Evolutionary conservation across 306 rosid species (phyloP), one percentile per base, ranked within the genome.

Genomic region (Acacia crassicarpa): DNA sequence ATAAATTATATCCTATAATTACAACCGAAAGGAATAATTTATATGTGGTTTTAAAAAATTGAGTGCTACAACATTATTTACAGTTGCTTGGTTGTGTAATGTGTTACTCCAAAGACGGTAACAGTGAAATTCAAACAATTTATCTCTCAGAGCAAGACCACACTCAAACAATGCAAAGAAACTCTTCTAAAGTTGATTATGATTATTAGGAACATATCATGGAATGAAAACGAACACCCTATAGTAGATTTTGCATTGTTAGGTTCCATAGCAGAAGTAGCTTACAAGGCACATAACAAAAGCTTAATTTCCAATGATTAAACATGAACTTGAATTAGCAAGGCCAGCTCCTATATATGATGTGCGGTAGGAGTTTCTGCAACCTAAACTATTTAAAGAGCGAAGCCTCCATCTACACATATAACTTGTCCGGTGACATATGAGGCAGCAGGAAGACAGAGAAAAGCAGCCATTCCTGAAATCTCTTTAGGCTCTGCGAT

Each of bases 351-450:
- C 20, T 51, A 16, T 46, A 14, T 13, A 46, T 46, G 53, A 46
- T 6, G 62, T 20, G 53, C 2, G 12, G 46, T 43, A 43, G 46
- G 46, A 43, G 46, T 43, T 43, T 43, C 46, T 43, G 49, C 14
- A 53, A 53, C 4, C 25, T 58, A 22, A n/a, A 22, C 63, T 8
- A 35, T 40, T 41, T 41, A 69, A 84, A 61, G 3, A 9, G 85
- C 76, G 56, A 27, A 85, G 19, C 97, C 94, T 6, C 94, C 97
- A 27, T 92, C 97, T 0, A 82, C 82, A 63, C 56, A 17, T 23
- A 90, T 85, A 53, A 85, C n/a, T 20, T 90, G 94, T 20, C 94
- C 92, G 38, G 87, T 92, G 54, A 90, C 81, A 70, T 79, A 85
- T 27, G 94, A 85, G 17, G 94, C 27, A 48, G 6, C 12, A 10